These are phyloP conservation scores for Lactarius psammicola DNA, from an alignment of 768 basidiomycete genomes.

Conservation along the genomic window DNA sequence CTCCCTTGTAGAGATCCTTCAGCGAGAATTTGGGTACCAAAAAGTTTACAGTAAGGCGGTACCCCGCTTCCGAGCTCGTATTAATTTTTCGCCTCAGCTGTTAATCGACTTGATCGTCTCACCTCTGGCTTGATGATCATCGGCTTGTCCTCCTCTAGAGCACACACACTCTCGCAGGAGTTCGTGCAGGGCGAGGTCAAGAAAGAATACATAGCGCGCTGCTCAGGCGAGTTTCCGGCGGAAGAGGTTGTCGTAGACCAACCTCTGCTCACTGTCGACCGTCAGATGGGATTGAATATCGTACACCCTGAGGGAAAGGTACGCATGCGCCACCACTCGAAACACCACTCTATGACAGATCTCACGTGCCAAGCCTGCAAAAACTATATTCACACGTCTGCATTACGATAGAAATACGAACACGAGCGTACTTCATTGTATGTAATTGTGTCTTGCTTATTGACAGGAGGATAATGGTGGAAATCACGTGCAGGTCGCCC, in stretches of 20 bases:
- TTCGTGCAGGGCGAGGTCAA: slow-evolving; percentile 78
- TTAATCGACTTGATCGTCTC: slow-evolving; percentile 90
- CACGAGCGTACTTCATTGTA: slow-evolving; percentile 87
- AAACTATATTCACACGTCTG: slow-evolving; percentile 83
- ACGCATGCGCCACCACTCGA: slow-evolving; percentile 20
- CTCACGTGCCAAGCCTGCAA: slow-evolving; percentile 58
- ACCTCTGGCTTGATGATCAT: slow-evolving; percentile 96
- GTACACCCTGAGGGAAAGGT: slow-evolving; percentile 96
- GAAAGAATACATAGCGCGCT: slow-evolving; percentile 93
- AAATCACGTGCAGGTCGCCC: slow-evolving; percentile 61
- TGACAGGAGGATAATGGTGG: slow-evolving; percentile 11
- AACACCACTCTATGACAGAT: slow-evolving; percentile 5
- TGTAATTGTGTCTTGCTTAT: slow-evolving; percentile 24
- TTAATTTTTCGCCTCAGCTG: slow-evolving; percentile 54
- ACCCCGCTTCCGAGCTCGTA: not conserved
- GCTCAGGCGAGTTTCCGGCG: slow-evolving; percentile 82
- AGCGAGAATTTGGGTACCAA: slow-evolving; percentile 75
- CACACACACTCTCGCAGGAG: slow-evolving; percentile 70
- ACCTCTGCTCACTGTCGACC: slow-evolving; percentile 86
- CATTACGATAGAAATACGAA: slow-evolving; percentile 77
- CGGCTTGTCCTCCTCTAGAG: slow-evolving; percentile 67
- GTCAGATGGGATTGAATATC: slow-evolving; percentile 95
- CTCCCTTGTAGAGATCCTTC: slow-evolving; percentile 83
- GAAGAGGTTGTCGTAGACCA: slow-evolving; percentile 81
- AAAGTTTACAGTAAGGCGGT: slow-evolving; percentile 73